Evolutionary conservation across 1,139 yeast species (phyloP), one percentile per base, ranked within the genome.

Genomic region (Eremothecium sinecaudum): DNA sequence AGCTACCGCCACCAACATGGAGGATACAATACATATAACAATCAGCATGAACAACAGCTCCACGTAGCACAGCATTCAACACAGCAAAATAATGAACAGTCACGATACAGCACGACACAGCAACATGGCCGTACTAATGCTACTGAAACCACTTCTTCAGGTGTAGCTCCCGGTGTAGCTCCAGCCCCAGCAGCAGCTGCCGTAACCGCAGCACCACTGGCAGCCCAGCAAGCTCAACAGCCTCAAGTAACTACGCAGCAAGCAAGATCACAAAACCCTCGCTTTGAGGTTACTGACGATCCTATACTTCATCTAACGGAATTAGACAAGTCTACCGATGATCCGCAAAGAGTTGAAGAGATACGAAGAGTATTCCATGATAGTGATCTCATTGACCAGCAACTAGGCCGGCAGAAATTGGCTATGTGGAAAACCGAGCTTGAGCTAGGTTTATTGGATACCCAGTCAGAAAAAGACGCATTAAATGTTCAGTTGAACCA

Each of bases 381-480:
- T 21, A 43, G 41, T 28, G 54, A 45, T 24, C 24, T 21, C 8
- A 36, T 52, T 14, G 54, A 51, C 25, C 28, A 31, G 7, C 35
- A 38, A 22, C 34, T 51, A 21, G 42, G 47, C 22, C 47, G 44
- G 6, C 41, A 37, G 20, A 41, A 45, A 19, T 35, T 48, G 8
- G 38, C 36, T 14, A 31, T 45, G 14, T 35, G 49, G 10, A 45
- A 45, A 27, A 43, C 39, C 9, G 53, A 48, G 35, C 33, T 46
- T 12, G 57, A 52, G 28, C 38, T 45, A 28, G 45, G 43, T 5
- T 35, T 48, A 7, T 25, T 49, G 34, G 42, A 43, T 12, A 48
- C 49, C 4, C 56, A 50, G 29, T 46, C 46, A 18, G 55, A 48
- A 29, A 46, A 46, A 28, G 57, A 52, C 32, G 40, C 48, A 4